Conservation (phyloP, 2,329 filamentous ascomycete genomes). For the Rhinocladiella mackenziei region DNA sequence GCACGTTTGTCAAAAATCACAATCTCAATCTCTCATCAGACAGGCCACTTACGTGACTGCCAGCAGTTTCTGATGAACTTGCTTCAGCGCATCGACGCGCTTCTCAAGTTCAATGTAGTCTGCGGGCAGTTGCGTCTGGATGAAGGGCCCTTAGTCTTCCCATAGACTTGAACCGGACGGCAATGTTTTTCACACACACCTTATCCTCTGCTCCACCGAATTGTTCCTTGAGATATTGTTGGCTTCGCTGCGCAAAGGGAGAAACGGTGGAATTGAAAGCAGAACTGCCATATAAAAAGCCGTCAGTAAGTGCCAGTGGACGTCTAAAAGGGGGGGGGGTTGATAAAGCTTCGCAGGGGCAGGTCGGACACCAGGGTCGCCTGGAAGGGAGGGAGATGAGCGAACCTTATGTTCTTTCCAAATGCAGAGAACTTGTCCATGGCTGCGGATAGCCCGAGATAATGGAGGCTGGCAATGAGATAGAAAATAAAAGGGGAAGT, state of each 20-base stretch:
- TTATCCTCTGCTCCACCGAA: conserved; percentile 92
- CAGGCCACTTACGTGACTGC: conserved; percentile 69
- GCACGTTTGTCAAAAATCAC: conserved; percentile 10
- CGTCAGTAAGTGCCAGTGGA: conserved; percentile 29
- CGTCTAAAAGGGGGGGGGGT: conserved; percentile 13
- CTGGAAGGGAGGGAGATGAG: conserved; percentile 17
- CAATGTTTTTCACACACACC: conserved; percentile 45
- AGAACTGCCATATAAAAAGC: conserved; percentile 40
- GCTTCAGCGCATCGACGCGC: conserved; percentile 93
- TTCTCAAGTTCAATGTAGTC: conserved; percentile 99
- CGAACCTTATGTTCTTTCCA: conserved; percentile 65
- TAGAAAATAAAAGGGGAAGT: background rate
- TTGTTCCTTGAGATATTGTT: conserved; percentile 98
- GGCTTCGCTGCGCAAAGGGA: conserved; percentile 87
- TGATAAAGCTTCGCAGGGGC: background rate
- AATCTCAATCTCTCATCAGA: background rate
- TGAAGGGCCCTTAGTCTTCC: background rate
- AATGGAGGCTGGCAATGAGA: background rate
- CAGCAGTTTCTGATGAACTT: conserved; percentile 95
- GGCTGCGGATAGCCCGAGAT: conserved; percentile 4
- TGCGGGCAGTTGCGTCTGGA: conserved; percentile 85
- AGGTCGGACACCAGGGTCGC: background rate
- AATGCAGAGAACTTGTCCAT: conserved; percentile 70
- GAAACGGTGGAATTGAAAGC: conserved; percentile 74
- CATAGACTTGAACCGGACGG: background rate